Evolutionary conservation across 2,329 filamentous ascomycete genomes (phyloP).

Genomic region (Talaromyces verruculosus): DNA sequence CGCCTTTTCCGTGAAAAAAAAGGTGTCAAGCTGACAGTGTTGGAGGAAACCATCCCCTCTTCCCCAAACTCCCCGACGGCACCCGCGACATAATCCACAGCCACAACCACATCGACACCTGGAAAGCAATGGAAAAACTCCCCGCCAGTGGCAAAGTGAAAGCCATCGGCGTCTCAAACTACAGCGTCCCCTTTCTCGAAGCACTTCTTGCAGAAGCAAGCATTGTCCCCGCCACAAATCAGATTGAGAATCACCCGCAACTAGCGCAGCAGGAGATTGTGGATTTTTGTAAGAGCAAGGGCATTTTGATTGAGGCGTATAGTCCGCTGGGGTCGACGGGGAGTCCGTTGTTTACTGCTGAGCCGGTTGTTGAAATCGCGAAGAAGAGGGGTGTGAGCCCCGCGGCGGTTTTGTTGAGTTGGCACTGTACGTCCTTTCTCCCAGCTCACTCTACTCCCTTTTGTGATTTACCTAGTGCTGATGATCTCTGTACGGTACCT

Average conservation of each 20-base stretch:
- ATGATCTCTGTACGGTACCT: background rate
- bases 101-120: slow-evolving; percentile 63
- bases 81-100: slow-evolving; percentile 68
- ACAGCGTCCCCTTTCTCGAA: slow-evolving; percentile 51
- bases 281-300: slow-evolving; percentile 53
- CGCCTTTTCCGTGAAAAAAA: too few species aligned
- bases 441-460: background rate
- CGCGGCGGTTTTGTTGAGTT: slow-evolving; percentile 45
- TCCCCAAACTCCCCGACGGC: slow-evolving; percentile 73
- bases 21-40: slow-evolving; percentile 43
- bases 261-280: slow-evolving; percentile 52
- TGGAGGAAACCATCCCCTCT: slow-evolving; percentile 45
- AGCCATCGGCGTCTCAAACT: slow-evolving; percentile 56
- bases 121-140: slow-evolving; percentile 51
- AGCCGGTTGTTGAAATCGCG: slow-evolving; percentile 44
- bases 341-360: slow-evolving; percentile 44
- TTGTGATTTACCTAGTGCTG: background rate
- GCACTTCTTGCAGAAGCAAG: slow-evolving; percentile 47
- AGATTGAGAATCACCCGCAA: slow-evolving; percentile 56
- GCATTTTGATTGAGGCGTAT: slow-evolving; percentile 51
- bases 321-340: slow-evolving; percentile 47
- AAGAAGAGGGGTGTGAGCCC: slow-evolving; percentile 41
- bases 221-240: slow-evolving; percentile 51
- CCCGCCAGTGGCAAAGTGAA: slow-evolving; percentile 45
- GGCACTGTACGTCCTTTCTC: slow-evolving; percentile 40